These are phyloP conservation scores for Aspergillus nanangensis DNA, from an alignment of 495 filamentous ascomycete species.

Conservation along the genomic window DNA sequence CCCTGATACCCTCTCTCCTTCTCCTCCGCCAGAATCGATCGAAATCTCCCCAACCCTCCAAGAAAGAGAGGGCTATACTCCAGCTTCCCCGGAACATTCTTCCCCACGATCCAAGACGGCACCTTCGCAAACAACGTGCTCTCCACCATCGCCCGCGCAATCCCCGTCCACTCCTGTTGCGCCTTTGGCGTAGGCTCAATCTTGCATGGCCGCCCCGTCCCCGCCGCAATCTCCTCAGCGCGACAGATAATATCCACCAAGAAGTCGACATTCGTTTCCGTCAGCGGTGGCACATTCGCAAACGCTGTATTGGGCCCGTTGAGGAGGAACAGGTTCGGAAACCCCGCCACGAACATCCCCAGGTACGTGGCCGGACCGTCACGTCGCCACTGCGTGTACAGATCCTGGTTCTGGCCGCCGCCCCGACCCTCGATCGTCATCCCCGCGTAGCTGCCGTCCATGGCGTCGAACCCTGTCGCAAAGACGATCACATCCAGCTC, in stretches of 20 bases:
- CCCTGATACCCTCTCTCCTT: conserved; percentile 8
- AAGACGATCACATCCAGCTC: conserved; percentile 46
- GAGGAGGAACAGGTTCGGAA: conserved; percentile 23
- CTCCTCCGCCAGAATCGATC: conserved; percentile 4
- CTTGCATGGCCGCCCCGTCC: conserved; percentile 2
- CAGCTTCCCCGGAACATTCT: conserved; percentile 37
- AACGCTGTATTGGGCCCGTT: conserved; percentile 41
- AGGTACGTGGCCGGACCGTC: conserved; percentile 35
- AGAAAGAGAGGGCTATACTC: conserved; percentile 7
- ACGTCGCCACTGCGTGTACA: conserved; percentile 44
- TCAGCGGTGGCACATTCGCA: conserved; percentile 38
- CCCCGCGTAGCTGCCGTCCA: conserved; percentile 36
- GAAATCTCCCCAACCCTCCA: conserved; percentile 11
- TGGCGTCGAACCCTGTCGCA: conserved; percentile 51
- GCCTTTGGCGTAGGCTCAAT: conserved; percentile 39
- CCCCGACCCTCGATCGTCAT: conserved; percentile 23
- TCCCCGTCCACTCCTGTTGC: conserved; percentile 39
- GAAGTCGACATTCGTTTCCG: conserved; percentile 37
- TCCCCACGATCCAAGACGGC: conserved; percentile 19
- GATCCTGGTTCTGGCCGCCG: conserved; percentile 18
- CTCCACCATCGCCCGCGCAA: conserved; percentile 25
- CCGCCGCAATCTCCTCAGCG: conserved; percentile 28
- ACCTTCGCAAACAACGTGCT: conserved; percentile 38
- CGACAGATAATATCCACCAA: conserved; percentile 4
- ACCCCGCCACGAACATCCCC: conserved; percentile 35